Conservation (phyloP, 2,329 filamentous ascomycete genomes). For the Fonsecaea monophora region DNA sequence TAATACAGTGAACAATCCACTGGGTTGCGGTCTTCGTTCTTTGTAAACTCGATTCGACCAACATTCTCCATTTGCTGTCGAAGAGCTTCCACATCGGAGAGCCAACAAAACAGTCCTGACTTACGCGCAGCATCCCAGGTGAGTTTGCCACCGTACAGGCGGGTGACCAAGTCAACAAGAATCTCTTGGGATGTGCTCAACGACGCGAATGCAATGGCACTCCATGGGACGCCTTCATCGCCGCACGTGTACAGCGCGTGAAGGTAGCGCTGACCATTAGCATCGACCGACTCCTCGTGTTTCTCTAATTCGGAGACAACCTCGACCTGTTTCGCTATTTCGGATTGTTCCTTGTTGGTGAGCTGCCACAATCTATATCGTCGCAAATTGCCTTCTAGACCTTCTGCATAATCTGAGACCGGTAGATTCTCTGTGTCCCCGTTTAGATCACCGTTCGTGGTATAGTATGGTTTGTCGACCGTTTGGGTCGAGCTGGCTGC, state of each 20-base stretch:
- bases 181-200: constrained; percentile 74
- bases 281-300: constrained; percentile 86
- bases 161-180: constrained; percentile 78
- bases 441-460: constrained; percentile 36
- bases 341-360: constrained; percentile 59
- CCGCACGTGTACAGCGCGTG: constrained; percentile 71
- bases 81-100: constrained; percentile 76
- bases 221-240: constrained; percentile 63
- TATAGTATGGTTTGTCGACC: constrained; percentile 18
- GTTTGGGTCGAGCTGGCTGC: constrained; percentile 45
- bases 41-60: constrained; percentile 91
- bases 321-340: constrained; percentile 79
- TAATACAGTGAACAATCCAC: constrained; percentile 92
- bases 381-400: constrained; percentile 78
- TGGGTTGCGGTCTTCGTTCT: constrained; percentile 80
- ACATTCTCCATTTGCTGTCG: constrained; percentile 84
- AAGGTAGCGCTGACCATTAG: constrained; percentile 81
- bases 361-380: constrained; percentile 77
- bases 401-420: constrained; percentile 70
- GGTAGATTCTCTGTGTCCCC: constrained; percentile 65
- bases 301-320: constrained; percentile 84
- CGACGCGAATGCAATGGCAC: constrained; percentile 86
- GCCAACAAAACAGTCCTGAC: constrained; percentile 94
- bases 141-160: constrained; percentile 79
- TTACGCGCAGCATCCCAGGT: constrained; percentile 85